phyloP scores from a whole-genome alignment of 192 early-diverging fungal species.

The Podila epicladia region DNA sequence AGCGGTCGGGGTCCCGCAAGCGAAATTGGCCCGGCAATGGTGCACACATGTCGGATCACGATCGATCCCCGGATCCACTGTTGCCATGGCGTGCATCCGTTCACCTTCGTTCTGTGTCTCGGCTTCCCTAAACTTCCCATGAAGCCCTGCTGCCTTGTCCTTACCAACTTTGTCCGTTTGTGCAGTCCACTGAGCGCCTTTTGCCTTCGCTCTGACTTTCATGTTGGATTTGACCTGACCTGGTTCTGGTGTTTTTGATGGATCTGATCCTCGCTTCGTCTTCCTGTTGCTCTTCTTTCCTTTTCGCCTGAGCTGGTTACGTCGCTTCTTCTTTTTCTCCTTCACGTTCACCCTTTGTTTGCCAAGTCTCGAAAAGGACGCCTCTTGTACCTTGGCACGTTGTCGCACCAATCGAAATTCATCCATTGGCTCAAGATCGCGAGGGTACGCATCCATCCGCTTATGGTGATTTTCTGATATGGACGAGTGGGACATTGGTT shows the following conservation, averaged over 20 bases:
- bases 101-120: not conserved
- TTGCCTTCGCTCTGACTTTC: not conserved
- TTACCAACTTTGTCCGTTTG: not conserved
- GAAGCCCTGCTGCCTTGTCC: not conserved
- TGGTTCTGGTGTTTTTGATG: no score
- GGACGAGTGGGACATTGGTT: not conserved
- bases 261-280: no score
- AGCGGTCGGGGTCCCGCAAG: slow-evolving; percentile 12
- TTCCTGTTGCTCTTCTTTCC: no score
- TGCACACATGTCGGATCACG: not conserved
- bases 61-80: not conserved
- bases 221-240: not conserved
- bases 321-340: no score
- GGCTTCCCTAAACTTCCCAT: not conserved
- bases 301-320: no score
- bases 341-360: not conserved
- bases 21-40: slow-evolving; percentile 2
- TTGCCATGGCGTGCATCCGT: not conserved
- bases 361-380: not conserved
- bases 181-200: not conserved
- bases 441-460: not conserved
- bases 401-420: slow-evolving; percentile 9
- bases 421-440: not conserved
- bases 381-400: slow-evolving; percentile 1
- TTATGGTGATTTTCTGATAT: not conserved